Conservation (phyloP, 1,284 basidiomycete genomes). For the Ustilago crameri region DNA sequence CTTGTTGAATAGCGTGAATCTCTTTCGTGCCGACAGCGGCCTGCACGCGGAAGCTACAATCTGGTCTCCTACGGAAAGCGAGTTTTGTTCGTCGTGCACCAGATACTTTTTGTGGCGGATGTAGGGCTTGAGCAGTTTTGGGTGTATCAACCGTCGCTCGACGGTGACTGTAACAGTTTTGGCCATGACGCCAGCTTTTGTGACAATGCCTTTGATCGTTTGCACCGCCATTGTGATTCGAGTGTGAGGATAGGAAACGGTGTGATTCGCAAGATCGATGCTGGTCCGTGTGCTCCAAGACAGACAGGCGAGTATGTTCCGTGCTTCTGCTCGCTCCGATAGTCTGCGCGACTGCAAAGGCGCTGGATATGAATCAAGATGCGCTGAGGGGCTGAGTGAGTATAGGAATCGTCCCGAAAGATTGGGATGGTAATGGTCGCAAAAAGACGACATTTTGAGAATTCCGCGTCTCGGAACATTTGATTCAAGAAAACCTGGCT, state of each 20-base stretch:
- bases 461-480: background rate
- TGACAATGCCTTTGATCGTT: conserved; percentile 56
- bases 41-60: conserved; percentile 60
- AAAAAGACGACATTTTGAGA: background rate
- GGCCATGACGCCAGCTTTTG: conserved; percentile 64
- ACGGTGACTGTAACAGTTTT: conserved; percentile 66
- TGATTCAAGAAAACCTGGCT: background rate
- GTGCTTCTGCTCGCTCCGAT: too few relatives aligned
- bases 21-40: conserved; percentile 62
- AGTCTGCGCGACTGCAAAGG: too few relatives aligned
- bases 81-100: conserved; percentile 56
- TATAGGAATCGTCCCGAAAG: too few relatives aligned
- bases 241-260: background rate
- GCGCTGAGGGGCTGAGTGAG: background rate
- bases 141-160: conserved; percentile 55
- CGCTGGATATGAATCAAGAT: background rate
- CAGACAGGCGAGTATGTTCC: too few relatives aligned
- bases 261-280: too few relatives aligned
- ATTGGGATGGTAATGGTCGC: too few relatives aligned
- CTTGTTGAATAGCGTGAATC: conserved; percentile 53
- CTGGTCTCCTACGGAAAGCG: conserved; percentile 60
- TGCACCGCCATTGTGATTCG: conserved; percentile 30
- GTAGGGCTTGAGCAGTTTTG: conserved; percentile 61
- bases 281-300: too few relatives aligned
- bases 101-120: conserved; percentile 65